Conservation (phyloP, 2,329 filamentous ascomycete species). For the Colletotrichum euphorbiae region DNA sequence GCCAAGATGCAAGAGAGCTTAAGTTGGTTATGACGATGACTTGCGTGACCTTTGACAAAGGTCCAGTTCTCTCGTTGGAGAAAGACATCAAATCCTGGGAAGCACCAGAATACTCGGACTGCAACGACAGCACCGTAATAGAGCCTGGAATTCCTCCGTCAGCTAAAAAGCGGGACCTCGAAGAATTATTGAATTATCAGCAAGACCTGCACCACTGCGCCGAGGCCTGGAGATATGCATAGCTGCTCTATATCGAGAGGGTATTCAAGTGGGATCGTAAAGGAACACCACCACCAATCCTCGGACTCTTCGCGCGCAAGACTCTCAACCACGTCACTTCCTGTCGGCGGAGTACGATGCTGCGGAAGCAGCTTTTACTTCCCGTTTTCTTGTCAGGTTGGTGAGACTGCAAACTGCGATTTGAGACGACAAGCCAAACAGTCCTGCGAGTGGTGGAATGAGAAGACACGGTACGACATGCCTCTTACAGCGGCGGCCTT, state of each 20-base stretch:
- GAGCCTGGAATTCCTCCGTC: background rate
- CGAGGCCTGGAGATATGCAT: slow-evolving; percentile 49
- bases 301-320: slow-evolving; percentile 44
- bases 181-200: slow-evolving; percentile 38
- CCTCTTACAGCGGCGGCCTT: slow-evolving; percentile 41
- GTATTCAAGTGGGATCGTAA: slow-evolving; percentile 45
- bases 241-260: slow-evolving; percentile 48
- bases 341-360: slow-evolving; percentile 45
- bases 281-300: slow-evolving; percentile 25
- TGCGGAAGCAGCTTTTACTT: slow-evolving; percentile 52
- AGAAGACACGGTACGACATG: slow-evolving; percentile 48
- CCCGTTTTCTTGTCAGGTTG: slow-evolving; percentile 51
- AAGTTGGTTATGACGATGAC: slow-evolving; percentile 46
- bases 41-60: slow-evolving; percentile 47
- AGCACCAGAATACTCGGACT: slow-evolving; percentile 33
- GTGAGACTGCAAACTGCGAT: slow-evolving; percentile 44
- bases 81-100: slow-evolving; percentile 42
- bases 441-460: slow-evolving; percentile 49
- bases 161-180: background rate
- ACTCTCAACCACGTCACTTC: slow-evolving; percentile 47
- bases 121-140: background rate
- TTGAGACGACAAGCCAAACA: slow-evolving; percentile 43
- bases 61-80: slow-evolving; percentile 41
- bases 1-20: slow-evolving; percentile 46
- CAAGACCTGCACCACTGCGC: slow-evolving; percentile 49